Conservation (phyloP, 1,284 basidiomycete genomes). For the Volvariella surrecta region DNA sequence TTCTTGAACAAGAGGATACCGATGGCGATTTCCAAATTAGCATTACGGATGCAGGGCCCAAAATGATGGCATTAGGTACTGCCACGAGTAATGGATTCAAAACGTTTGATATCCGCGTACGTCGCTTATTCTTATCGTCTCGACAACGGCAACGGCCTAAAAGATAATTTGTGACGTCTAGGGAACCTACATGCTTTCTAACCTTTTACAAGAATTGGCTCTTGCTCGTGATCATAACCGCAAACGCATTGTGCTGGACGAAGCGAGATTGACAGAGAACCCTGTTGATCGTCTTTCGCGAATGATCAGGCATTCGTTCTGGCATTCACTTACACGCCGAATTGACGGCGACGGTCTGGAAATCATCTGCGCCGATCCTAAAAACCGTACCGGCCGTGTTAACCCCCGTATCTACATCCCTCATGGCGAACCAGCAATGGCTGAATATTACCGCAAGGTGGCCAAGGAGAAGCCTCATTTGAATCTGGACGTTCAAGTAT, state of each 20-base stretch:
- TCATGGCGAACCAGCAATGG: constrained; percentile 87
- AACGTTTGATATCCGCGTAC: constrained; percentile 87
- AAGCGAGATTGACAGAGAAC: constrained; percentile 92
- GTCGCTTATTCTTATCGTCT: constrained; percentile 20
- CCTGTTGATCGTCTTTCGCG: constrained; percentile 94
- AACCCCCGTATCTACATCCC: constrained; percentile 95
- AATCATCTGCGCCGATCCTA: constrained; percentile 94
- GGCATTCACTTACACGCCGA: constrained; percentile 93
- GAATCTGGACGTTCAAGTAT: constrained; percentile 83
- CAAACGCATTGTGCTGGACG: constrained; percentile 96
- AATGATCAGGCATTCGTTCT: constrained; percentile 98
- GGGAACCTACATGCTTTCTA: constrained; percentile 98
- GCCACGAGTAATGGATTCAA: constrained; percentile 98
- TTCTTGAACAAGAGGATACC: constrained; percentile 97
- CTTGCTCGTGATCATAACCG: constrained; percentile 93
- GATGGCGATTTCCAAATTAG: constrained; percentile 97
- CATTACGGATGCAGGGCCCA: constrained; percentile 94
- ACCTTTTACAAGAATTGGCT: constrained; percentile 96
- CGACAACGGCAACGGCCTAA: neutral
- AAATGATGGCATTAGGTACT: constrained; percentile 92
- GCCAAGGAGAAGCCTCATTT: constrained; percentile 83
- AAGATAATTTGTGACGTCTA: constrained; percentile 21
- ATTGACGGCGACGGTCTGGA: constrained; percentile 97
- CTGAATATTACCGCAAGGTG: constrained; percentile 83
- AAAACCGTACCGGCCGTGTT: constrained; percentile 82